phyloP scores from a whole-genome alignment of 2,329 filamentous ascomycete genomes.

The Leptodontidium sp. region DNA sequence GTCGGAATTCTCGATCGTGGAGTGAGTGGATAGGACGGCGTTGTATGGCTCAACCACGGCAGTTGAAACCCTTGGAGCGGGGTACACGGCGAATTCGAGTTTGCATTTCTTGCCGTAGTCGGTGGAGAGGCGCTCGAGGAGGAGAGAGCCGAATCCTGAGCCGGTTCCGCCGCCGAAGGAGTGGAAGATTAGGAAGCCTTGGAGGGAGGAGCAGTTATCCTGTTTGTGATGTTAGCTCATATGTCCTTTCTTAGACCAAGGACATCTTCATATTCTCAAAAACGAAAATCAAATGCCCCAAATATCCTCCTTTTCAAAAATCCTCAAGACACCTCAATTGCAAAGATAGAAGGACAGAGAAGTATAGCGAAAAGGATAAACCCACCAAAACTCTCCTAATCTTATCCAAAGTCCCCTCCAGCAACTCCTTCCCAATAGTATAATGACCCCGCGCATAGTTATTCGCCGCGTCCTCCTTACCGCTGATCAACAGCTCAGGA shows the following conservation, averaged over 20 bases:
- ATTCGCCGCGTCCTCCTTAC: slow-evolving; percentile 75
- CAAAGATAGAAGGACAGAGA: not conserved
- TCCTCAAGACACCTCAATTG: not conserved
- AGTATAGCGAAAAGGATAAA: not conserved
- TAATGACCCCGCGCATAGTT: slow-evolving; percentile 76
- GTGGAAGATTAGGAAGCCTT: slow-evolving; percentile 74
- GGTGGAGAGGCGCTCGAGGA: slow-evolving; percentile 69
- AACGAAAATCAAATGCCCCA: not conserved
- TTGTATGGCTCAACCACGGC: slow-evolving; percentile 76
- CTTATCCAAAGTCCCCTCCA: slow-evolving; percentile 69
- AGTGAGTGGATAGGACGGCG: slow-evolving; percentile 62
- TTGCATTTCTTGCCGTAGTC: slow-evolving; percentile 75
- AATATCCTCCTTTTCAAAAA: not conserved
- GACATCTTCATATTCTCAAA: not conserved
- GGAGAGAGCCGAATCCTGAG: slow-evolving; percentile 70
- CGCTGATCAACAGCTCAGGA: slow-evolving; percentile 70
- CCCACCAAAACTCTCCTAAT: slow-evolving; percentile 69
- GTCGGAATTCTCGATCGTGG: slow-evolving; percentile 73
- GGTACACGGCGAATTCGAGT: slow-evolving; percentile 72
- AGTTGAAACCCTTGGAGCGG: slow-evolving; percentile 68
- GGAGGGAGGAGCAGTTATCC: slow-evolving; percentile 72
- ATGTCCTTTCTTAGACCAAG: not conserved
- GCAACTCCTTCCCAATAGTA: slow-evolving; percentile 72
- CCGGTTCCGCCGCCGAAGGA: slow-evolving; percentile 74
- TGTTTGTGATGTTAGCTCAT: slow-evolving; percentile 26